These are phyloP conservation scores for Debaryomyces maramus DNA, from an alignment of 805 yeast genomes.

Conservation along the genomic window DNA sequence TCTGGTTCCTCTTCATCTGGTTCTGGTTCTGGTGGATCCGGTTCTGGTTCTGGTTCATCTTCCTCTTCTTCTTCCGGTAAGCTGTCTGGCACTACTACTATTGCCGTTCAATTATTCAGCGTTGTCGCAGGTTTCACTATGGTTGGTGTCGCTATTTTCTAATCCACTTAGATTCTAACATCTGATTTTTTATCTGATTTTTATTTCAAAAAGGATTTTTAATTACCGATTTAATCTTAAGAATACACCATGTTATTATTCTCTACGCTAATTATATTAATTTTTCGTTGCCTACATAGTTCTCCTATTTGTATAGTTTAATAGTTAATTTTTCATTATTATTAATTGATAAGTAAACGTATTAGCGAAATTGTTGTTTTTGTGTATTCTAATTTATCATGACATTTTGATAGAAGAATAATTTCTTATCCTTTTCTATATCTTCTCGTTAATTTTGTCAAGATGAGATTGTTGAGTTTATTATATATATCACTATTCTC, in stretches of 20 bases:
- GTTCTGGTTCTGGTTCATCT: constrained; percentile 19
- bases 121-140: constrained; percentile 43
- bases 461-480: not conserved
- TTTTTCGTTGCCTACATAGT: constrained; percentile 1
- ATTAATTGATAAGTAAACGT: too few relatives aligned
- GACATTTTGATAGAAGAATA: too few relatives aligned
- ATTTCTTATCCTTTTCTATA: too few relatives aligned
- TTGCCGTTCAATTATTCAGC: constrained; percentile 35
- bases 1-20: constrained; percentile 19
- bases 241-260: not conserved
- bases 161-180: not conserved
- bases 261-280: not conserved
- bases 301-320: not conserved
- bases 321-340: not conserved
- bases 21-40: constrained; percentile 22
- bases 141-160: constrained; percentile 16
- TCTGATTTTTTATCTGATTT: not conserved
- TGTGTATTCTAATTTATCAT: too few relatives aligned
- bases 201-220: not conserved
- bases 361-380: too few relatives aligned
- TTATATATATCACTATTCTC: constrained; percentile 1
- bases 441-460: too few relatives aligned
- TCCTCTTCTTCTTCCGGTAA: constrained; percentile 10
- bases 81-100: constrained; percentile 24
- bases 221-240: not conserved